phyloP scores from a whole-genome alignment of 1,139 yeast genomes.

The Zygosaccharomyces pseudobailii region DNA sequence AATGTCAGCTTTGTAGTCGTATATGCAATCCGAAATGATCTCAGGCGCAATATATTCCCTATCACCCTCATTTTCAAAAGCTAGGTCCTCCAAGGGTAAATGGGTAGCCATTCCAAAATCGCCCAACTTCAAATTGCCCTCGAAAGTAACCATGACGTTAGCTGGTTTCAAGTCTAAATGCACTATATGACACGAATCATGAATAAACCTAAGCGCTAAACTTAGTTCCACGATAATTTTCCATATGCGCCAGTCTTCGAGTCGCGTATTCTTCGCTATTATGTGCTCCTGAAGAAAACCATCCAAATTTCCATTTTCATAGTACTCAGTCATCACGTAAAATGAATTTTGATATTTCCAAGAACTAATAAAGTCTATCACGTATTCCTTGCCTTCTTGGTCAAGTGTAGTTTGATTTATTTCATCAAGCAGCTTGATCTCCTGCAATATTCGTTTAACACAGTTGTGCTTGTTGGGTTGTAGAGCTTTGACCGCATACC shows the following conservation, averaged over 20 bases:
- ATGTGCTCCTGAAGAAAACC: constrained; percentile 79
- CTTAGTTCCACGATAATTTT: constrained; percentile 81
- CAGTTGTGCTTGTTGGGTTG: constrained; percentile 39
- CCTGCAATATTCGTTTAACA: constrained; percentile 39
- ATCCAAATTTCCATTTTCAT: constrained; percentile 90
- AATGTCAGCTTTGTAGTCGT: constrained; percentile 90
- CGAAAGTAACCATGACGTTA: constrained; percentile 87
- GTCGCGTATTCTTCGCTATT: constrained; percentile 43
- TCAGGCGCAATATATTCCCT: constrained; percentile 98
- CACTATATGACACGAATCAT: constrained; percentile 61
- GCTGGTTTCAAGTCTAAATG: constrained; percentile 95
- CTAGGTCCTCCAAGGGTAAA: constrained; percentile 40
- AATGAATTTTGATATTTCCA: constrained; percentile 72
- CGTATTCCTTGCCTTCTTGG: constrained; percentile 75
- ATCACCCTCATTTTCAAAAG: constrained; percentile 92
- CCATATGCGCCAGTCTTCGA: constrained; percentile 98
- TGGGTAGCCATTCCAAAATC: constrained; percentile 69
- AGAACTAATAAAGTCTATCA: constrained; percentile 73
- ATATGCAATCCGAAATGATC: constrained; percentile 72
- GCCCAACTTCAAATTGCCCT: constrained; percentile 70
- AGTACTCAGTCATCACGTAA: constrained; percentile 90
- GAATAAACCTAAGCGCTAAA: constrained; percentile 77
- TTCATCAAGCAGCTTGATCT: constrained; percentile 30
- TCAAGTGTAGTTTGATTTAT: constrained; percentile 36
- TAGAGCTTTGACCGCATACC: constrained; percentile 81